Percentiles rank a stretch among this genome's conserved stretches.
These are phyloP conservation scores for Acer negundo DNA, from an alignment of 345 rosid species.

Conservation along the genomic window DNA sequence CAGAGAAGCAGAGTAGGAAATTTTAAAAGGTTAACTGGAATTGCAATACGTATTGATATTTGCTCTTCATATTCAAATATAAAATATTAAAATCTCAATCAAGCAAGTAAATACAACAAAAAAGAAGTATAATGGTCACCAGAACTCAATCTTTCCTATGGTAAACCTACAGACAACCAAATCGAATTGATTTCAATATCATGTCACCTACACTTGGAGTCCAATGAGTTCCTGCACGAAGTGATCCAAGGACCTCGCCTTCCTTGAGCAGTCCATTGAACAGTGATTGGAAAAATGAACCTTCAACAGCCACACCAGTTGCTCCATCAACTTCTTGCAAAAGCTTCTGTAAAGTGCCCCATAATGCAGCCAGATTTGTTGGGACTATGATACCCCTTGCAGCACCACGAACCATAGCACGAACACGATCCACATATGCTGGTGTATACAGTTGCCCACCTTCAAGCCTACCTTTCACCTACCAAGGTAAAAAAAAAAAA, in stretches of 20 bases:
- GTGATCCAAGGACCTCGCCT: conserved; percentile 85
- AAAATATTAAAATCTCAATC: conserved; percentile 4
- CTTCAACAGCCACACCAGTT: conserved; percentile 74
- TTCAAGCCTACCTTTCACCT: conserved; percentile 99
- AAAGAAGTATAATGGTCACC: neutral
- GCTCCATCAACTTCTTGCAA: conserved; percentile 92
- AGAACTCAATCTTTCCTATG: neutral
- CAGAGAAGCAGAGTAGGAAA: neutral
- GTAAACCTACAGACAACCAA: conserved; percentile 1
- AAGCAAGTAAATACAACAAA: conserved; percentile 10
- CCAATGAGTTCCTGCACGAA: conserved; percentile 98
- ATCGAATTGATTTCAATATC: conserved; percentile 9
- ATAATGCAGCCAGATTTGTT: conserved; percentile 67
- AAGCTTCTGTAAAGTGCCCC: conserved; percentile 79
- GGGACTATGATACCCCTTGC: conserved; percentile 90
- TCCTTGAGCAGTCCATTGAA: conserved; percentile 81
- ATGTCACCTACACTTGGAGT: conserved; percentile 77
- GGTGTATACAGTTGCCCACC: conserved; percentile 97
- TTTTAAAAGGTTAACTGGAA: neutral
- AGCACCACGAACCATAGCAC: conserved; percentile 96
- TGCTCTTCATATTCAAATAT: neutral
- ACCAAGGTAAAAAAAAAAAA: conserved; percentile 6
- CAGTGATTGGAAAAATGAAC: conserved; percentile 82
- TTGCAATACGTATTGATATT: neutral
- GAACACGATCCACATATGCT: conserved; percentile 88